Base-by-base conservation (phyloP, 1,139 yeast species). In the Entelexis paramagnoliae region DNA sequence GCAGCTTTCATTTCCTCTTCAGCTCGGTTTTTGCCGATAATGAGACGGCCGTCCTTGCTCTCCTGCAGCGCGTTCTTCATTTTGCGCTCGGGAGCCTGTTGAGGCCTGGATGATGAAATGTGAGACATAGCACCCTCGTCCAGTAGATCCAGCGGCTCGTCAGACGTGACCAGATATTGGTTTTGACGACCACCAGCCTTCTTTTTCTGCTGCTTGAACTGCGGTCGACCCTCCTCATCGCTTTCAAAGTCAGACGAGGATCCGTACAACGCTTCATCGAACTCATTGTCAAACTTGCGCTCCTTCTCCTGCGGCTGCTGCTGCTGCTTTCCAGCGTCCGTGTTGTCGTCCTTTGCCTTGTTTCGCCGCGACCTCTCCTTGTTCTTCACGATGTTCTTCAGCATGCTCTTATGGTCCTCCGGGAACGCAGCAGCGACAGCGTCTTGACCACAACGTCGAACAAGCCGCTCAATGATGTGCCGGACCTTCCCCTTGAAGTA, bases 401-500 rank as follows among this genome's bases (percentile, higher is more conserved):
- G 76, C 62, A 93, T 73, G 66, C 85, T 89, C 64, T 72, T 74
- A 64, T 93, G 97, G 53, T 81, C 89, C 65, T 80, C 95, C 16
- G 99, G 99, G 69, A 91, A 88, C 49, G 80, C 79, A 50, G 72
- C 72, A 64, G 84, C 95, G 52, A 91, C 77, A 36, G 72, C 77
- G 36, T 88, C 96, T 58, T 79, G 77, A 17, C 98, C 96, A 64
- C 86, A 88, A 63, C 88, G 81, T 67, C 98, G 79, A 51, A 91
- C 78, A 63, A 91, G 73, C 63, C 98, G 79, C 72, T 91, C 98
- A 57, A 91, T 73, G 56, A 91, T 83, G 64, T 91, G 96, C 71
- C 87, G 87, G 42, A 91, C 93, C 68, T 86, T 89, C 29, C 88
- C 78, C 66, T 86, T 87, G 75, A 93, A 89, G 64, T 88, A 96